Evolutionary conservation across 1,284 basidiomycete genomes (phyloP).

Genomic region (Wallemia ichthyophaga): DNA sequence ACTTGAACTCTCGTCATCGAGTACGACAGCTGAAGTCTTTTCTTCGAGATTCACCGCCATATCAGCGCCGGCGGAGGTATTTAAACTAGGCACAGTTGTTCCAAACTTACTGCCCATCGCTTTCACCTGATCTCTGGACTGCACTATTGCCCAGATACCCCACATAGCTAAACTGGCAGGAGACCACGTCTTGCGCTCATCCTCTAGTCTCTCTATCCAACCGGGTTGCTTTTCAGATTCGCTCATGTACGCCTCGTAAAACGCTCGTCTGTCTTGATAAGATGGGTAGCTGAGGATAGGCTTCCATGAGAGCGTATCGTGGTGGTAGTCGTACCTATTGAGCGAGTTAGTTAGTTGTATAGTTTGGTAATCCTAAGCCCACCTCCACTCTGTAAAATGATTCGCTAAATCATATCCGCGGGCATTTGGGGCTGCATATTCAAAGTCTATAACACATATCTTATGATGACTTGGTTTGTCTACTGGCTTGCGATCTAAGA

Average conservation of each 20-base stretch:
- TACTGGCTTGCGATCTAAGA: slow-evolving; percentile 26
- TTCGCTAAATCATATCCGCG: slow-evolving; percentile 79
- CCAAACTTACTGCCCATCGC: slow-evolving; percentile 2
- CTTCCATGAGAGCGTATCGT: slow-evolving; percentile 34
- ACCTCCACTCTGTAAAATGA: slow-evolving; percentile 46
- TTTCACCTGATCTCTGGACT: slow-evolving; percentile 46
- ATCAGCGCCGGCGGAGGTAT: neutral
- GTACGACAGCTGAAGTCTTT: neutral
- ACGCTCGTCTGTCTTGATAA: slow-evolving; percentile 37
- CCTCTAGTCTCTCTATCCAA: slow-evolving; percentile 25
- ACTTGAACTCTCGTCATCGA: slow-evolving; percentile 21
- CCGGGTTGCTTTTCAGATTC: slow-evolving; percentile 13
- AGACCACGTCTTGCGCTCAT: slow-evolving; percentile 52
- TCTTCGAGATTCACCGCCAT: neutral
- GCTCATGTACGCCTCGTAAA: slow-evolving; percentile 47
- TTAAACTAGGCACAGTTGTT: neutral
- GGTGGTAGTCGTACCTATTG: slow-evolving; percentile 66
- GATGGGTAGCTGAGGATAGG: slow-evolving; percentile 38
- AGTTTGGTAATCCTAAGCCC: slow-evolving; percentile 4
- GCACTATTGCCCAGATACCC: slow-evolving; percentile 71
- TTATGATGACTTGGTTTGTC: slow-evolving; percentile 20
- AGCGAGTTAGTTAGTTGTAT: neutral
- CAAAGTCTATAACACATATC: slow-evolving; percentile 84
- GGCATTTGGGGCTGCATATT: slow-evolving; percentile 67
- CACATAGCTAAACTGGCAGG: slow-evolving; percentile 65